Conservation (phyloP, 208 protist genomes). For the Herpetomonas samuelpessoai region DNA sequence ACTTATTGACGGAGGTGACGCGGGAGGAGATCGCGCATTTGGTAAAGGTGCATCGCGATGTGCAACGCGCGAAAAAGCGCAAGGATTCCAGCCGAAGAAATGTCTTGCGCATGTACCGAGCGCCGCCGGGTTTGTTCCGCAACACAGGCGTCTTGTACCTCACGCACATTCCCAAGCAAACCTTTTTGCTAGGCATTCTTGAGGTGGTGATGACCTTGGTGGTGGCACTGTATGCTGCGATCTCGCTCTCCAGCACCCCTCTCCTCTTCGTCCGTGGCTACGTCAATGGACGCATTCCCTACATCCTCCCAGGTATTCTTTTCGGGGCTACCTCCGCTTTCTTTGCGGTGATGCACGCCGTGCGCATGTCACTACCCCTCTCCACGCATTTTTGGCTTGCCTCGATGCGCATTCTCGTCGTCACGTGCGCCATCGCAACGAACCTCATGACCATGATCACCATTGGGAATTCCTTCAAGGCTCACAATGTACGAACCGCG, state of each 20-base stretch:
- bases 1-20: slow-evolving; percentile 44
- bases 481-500: neutral
- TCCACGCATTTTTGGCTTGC: slow-evolving; percentile 12
- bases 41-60: slow-evolving; percentile 60
- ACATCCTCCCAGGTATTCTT: slow-evolving; percentile 27
- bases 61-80: slow-evolving; percentile 33
- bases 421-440: slow-evolving; percentile 24
- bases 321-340: slow-evolving; percentile 20
- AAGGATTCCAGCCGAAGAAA: slow-evolving; percentile 24
- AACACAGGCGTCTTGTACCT: slow-evolving; percentile 61
- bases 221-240: slow-evolving; percentile 26
- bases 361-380: slow-evolving; percentile 52
- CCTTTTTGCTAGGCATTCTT: slow-evolving; percentile 50
- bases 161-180: slow-evolving; percentile 61
- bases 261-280: slow-evolving; percentile 23
- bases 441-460: slow-evolving; percentile 40
- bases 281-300: slow-evolving; percentile 25
- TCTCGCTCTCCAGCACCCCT: slow-evolving; percentile 19
- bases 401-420: slow-evolving; percentile 16
- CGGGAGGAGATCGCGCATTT: slow-evolving; percentile 68
- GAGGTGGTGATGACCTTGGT: slow-evolving; percentile 38
- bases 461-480: slow-evolving; percentile 4
- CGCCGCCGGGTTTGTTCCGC: slow-evolving; percentile 43
- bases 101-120: slow-evolving; percentile 29
- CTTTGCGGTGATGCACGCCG: slow-evolving; percentile 40